Evolutionary conservation across 106 monocot species (phyloP).

Genomic region (Acorus gramineus): DNA sequence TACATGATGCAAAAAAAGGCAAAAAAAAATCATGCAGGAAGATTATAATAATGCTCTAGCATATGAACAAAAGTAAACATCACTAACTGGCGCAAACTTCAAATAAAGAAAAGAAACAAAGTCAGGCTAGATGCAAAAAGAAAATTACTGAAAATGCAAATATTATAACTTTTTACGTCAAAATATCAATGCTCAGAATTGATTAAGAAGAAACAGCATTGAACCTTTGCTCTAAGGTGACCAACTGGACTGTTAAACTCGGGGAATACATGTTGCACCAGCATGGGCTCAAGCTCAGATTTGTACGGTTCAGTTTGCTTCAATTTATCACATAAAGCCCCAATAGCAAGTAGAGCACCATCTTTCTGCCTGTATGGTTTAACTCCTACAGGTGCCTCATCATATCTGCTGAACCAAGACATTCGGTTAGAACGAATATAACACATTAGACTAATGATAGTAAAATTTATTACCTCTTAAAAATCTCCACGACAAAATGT

Average conservation of each 20-base stretch:
- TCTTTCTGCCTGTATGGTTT: constrained; percentile 96
- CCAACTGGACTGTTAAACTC: constrained; percentile 84
- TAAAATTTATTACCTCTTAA: constrained; percentile 37
- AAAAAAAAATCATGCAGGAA: too few relatives aligned
- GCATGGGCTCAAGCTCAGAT: constrained; percentile 84
- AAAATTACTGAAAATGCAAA: too few relatives aligned
- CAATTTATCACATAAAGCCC: constrained; percentile 87
- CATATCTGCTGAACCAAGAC: constrained; percentile 40
- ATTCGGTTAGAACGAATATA: constrained; percentile 1
- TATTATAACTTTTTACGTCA: constrained; percentile 2
- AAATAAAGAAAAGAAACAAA: too few relatives aligned
- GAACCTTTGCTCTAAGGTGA: constrained; percentile 92
- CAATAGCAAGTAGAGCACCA: constrained; percentile 98
- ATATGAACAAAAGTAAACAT: too few relatives aligned
- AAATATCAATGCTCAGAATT: neutral
- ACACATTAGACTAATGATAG: too few relatives aligned
- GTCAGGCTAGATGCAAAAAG: too few relatives aligned
- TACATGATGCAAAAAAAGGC: too few relatives aligned
- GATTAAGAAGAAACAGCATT: neutral
- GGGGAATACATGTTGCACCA: constrained; percentile 91
- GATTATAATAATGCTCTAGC: too few relatives aligned
- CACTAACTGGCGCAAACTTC: too few relatives aligned
- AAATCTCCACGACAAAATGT: constrained; percentile 80
- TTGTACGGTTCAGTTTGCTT: constrained; percentile 96
- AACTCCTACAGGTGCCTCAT: constrained; percentile 50